phyloP scores from a whole-genome alignment of 2,329 filamentous ascomycete species.

The Aspergillus ruber region DNA sequence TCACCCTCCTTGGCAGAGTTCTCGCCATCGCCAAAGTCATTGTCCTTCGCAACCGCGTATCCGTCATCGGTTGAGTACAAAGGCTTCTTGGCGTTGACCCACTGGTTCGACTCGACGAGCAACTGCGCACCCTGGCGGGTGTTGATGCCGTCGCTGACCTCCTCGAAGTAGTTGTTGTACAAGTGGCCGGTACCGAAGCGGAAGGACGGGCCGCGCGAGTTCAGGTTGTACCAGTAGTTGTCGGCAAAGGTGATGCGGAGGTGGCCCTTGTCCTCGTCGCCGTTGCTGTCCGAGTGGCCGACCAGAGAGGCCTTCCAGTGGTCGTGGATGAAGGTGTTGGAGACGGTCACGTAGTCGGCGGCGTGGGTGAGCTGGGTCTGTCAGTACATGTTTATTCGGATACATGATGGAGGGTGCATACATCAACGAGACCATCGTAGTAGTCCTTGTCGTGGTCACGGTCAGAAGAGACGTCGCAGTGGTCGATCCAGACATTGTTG shows the following conservation, averaged over 20 bases:
- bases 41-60: constrained; percentile 40
- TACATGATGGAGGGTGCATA: constrained; percentile 6
- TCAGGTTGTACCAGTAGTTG: constrained; percentile 60
- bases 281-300: constrained; percentile 55
- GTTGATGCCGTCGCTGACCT: constrained; percentile 49
- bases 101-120: constrained; percentile 52
- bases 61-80: constrained; percentile 43
- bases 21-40: constrained; percentile 42
- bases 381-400: neutral
- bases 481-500: constrained; percentile 60
- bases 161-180: constrained; percentile 48
- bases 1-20: constrained; percentile 48
- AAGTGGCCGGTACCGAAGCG: constrained; percentile 62
- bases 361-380: constrained; percentile 48
- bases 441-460: constrained; percentile 58
- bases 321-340: constrained; percentile 49
- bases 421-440: constrained; percentile 62
- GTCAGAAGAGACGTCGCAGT: constrained; percentile 59
- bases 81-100: constrained; percentile 41
- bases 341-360: constrained; percentile 52
- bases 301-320: constrained; percentile 59
- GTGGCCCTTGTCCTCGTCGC: constrained; percentile 53
- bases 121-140: constrained; percentile 52
- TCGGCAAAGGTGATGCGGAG: constrained; percentile 60
- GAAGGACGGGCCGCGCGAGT: constrained; percentile 57